Evolutionary conservation across 2,329 filamentous ascomycete species (phyloP).

Genomic region (Acrocalymma vagum): DNA sequence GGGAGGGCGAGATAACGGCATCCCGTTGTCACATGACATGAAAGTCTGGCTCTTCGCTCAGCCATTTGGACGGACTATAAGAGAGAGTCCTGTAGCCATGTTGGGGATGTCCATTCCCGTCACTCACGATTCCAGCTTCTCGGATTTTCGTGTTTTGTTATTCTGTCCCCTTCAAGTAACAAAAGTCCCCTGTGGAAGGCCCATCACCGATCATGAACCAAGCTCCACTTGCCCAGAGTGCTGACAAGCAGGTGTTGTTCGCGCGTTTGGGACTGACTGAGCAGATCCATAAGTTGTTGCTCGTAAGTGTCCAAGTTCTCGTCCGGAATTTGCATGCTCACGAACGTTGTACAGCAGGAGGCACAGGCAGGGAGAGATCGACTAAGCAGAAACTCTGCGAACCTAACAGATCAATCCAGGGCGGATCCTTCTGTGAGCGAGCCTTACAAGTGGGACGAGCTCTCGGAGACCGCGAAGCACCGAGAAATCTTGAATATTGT

Average conservation of each 20-base stretch:
- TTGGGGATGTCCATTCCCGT: too few relatives aligned
- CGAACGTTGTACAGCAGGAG: constrained; percentile 46
- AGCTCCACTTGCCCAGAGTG: constrained; percentile 51
- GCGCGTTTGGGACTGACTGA: constrained; percentile 52
- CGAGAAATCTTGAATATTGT: constrained; percentile 54
- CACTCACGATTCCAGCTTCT: too few relatives aligned
- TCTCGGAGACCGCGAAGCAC: constrained; percentile 59
- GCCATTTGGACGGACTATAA: constrained; percentile 28
- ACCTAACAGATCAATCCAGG: constrained; percentile 49
- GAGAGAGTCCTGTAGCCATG: too few relatives aligned
- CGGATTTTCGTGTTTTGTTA: too few relatives aligned
- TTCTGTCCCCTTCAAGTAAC: too few relatives aligned
- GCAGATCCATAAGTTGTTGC: constrained; percentile 53
- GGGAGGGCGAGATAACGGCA: constrained; percentile 26
- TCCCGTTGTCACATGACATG: constrained; percentile 31
- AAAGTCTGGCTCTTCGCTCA: constrained; percentile 13
- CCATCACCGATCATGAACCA: constrained; percentile 21
- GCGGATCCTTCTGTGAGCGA: constrained; percentile 35
- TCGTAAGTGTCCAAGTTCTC: constrained; percentile 44
- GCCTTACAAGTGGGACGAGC: constrained; percentile 57
- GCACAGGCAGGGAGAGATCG: constrained; percentile 51
- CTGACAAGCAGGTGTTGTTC: constrained; percentile 55
- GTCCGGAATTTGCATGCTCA: constrained; percentile 13
- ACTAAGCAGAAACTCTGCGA: constrained; percentile 48
- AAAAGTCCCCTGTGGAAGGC: too few relatives aligned